These are phyloP conservation scores for Fomitopsis pinicola DNA, from an alignment of 1,284 basidiomycete genomes.

Conservation along the genomic window DNA sequence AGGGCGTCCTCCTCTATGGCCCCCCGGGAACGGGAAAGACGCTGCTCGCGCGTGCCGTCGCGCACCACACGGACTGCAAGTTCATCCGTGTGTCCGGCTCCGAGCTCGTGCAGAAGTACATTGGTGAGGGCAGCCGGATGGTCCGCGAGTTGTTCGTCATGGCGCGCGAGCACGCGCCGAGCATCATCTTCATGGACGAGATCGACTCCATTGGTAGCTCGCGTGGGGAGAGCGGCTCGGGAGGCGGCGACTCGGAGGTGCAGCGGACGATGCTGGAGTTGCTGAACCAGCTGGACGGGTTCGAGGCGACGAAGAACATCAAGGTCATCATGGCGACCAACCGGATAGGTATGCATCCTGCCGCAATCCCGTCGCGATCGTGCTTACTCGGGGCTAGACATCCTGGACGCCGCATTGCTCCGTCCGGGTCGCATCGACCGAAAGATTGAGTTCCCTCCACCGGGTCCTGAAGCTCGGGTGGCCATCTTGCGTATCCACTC, in stretches of 20 bases:
- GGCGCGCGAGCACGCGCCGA: conserved; percentile 98
- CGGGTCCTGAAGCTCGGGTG: conserved; percentile 95
- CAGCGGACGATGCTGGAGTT: conserved; percentile 98
- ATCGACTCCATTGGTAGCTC: conserved; percentile 98
- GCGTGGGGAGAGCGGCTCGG: conserved; percentile 85
- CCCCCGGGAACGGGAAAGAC: conserved; percentile 98
- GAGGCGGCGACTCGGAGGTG: conserved; percentile 93
- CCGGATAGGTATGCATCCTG: conserved; percentile 69
- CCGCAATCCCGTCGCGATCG: background rate
- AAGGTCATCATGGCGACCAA: conserved; percentile 99
- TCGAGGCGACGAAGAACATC: conserved; percentile 98
- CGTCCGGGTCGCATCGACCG: conserved; percentile 97
- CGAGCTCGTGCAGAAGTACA: conserved; percentile 98
- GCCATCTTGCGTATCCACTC: conserved; percentile 97
- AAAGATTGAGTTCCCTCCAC: conserved; percentile 99
- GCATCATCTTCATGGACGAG: conserved; percentile 99
- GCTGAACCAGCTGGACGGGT: conserved; percentile 96
- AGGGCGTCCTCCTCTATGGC: conserved; percentile 94
- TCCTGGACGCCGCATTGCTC: conserved; percentile 91
- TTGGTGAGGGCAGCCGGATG: conserved; percentile 96
- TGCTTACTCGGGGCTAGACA: conserved; percentile 51
- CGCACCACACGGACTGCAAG: conserved; percentile 97
- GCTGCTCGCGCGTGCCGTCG: conserved; percentile 88
- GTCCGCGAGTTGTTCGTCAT: conserved; percentile 98
- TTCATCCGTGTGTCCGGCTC: conserved; percentile 97